Conservation (phyloP, 495 filamentous ascomycete genomes). For the Lophiotrema nucula region DNA sequence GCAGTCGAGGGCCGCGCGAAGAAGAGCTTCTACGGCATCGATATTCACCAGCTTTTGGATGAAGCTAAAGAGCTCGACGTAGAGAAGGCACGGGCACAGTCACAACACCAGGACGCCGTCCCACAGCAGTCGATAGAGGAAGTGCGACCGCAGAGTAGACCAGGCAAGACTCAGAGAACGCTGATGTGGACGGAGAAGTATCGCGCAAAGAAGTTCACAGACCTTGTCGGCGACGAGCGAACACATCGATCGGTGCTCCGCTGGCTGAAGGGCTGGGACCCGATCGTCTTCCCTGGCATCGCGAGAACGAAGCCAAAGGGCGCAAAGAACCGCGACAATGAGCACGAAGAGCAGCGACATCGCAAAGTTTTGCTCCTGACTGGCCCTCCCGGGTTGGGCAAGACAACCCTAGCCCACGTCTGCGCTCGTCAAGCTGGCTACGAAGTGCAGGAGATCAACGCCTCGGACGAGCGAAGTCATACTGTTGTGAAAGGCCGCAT, state of each 20-base stretch:
- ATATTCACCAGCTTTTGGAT: slow-evolving; percentile 79
- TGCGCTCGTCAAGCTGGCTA: slow-evolving; percentile 94
- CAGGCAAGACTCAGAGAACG: slow-evolving; percentile 22
- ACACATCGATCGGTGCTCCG: slow-evolving; percentile 88
- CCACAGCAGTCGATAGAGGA: slow-evolving; percentile 31
- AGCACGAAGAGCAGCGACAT: slow-evolving; percentile 62
- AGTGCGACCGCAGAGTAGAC: background rate
- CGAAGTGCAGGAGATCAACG: slow-evolving; percentile 87
- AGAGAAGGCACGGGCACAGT: slow-evolving; percentile 3
- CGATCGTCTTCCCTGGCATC: slow-evolving; percentile 79
- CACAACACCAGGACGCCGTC: background rate
- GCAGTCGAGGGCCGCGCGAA: slow-evolving; percentile 69
- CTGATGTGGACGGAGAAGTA: slow-evolving; percentile 54
- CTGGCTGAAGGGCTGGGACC: slow-evolving; percentile 94
- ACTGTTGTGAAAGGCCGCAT: slow-evolving; percentile 87
- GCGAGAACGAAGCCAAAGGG: slow-evolving; percentile 54
- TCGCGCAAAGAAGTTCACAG: slow-evolving; percentile 85
- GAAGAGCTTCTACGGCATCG: slow-evolving; percentile 85
- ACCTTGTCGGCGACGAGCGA: slow-evolving; percentile 89
- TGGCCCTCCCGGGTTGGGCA: slow-evolving; percentile 88
- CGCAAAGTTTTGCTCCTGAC: slow-evolving; percentile 86
- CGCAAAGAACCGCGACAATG: slow-evolving; percentile 43
- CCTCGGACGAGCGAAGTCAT: slow-evolving; percentile 72
- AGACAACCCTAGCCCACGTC: slow-evolving; percentile 94
- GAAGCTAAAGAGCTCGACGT: slow-evolving; percentile 53